These are phyloP conservation scores for Forsythia viridissima DNA, from an alignment of 257 asterid species.

Conservation along the genomic window DNA sequence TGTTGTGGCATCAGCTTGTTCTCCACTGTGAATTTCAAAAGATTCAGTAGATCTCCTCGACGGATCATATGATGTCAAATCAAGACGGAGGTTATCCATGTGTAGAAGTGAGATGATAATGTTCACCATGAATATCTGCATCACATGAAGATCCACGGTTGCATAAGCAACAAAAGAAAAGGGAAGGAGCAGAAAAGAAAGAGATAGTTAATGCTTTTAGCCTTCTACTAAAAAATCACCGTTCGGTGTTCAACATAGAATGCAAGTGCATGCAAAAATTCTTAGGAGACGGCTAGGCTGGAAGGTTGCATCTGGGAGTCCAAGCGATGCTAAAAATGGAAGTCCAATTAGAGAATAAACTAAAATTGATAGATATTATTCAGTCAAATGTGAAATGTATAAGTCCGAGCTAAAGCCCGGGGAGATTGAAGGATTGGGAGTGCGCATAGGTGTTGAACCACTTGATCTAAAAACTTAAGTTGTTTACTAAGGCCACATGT, in stretches of 20 bases:
- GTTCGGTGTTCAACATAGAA: not conserved
- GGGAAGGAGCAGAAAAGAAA: conserved; percentile 12
- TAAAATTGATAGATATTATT: conserved; percentile 12
- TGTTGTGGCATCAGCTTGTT: conserved; percentile 45
- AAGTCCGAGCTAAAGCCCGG: conserved; percentile 7
- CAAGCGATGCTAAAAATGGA: conserved; percentile 6
- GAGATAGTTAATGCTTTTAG: not conserved
- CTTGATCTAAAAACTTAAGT: not conserved
- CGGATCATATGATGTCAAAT: conserved; percentile 53
- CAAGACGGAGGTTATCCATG: conserved; percentile 76
- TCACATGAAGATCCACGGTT: conserved; percentile 26
- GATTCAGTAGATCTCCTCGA: conserved; percentile 48
- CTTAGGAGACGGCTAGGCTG: not conserved
- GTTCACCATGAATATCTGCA: conserved; percentile 92
- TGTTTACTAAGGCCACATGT: not conserved
- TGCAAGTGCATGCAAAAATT: not conserved
- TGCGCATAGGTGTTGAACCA: not conserved
- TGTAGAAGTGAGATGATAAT: conserved; percentile 77
- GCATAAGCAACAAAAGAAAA: conserved; percentile 32
- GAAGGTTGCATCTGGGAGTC: not conserved
- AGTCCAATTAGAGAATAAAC: conserved; percentile 3
- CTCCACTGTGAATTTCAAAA: conserved; percentile 37
- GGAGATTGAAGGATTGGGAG: not conserved
- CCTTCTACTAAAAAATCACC: not conserved
- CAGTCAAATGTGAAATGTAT: not conserved